These are phyloP conservation scores for Vitis hybrid DNA, from an alignment of 177 flowering plant genomes.

Conservation along the genomic window DNA sequence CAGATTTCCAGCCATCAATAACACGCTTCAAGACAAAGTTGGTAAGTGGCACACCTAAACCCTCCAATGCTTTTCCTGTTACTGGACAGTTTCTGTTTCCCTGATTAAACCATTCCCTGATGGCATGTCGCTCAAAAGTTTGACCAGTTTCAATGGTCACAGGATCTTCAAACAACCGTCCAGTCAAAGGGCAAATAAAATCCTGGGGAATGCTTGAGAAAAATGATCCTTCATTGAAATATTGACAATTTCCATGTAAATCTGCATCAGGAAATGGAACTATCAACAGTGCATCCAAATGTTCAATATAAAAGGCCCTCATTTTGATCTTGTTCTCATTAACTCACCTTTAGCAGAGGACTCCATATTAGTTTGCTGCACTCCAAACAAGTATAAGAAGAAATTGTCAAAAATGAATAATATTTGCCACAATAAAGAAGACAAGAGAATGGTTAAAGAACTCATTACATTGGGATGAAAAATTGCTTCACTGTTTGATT, in stretches of 20 bases:
- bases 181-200: constrained; percentile 68
- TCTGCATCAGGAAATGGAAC: constrained; percentile 37
- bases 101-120: constrained; percentile 54
- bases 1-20: constrained; percentile 58
- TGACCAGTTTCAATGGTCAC: constrained; percentile 82
- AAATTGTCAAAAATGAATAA: neutral
- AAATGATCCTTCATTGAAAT: constrained; percentile 28
- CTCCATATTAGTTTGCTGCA: constrained; percentile 32
- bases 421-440: neutral
- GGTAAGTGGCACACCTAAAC: constrained; percentile 40
- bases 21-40: constrained; percentile 62
- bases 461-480: constrained; percentile 18
- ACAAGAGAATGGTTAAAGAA: constrained; percentile 4
- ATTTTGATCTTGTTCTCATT: neutral
- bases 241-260: constrained; percentile 21
- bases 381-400: neutral
- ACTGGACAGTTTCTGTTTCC: constrained; percentile 67
- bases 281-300: constrained; percentile 11
- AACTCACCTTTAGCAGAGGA: constrained; percentile 39
- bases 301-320: neutral
- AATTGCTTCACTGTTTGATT: constrained; percentile 1
- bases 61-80: constrained; percentile 47
- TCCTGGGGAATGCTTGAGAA: constrained; percentile 52
- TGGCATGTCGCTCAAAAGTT: constrained; percentile 64
- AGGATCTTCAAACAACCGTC: constrained; percentile 66